Evolutionary conservation across 1,284 basidiomycete genomes (phyloP).

Genomic region (Singerocomus inundabilis): DNA sequence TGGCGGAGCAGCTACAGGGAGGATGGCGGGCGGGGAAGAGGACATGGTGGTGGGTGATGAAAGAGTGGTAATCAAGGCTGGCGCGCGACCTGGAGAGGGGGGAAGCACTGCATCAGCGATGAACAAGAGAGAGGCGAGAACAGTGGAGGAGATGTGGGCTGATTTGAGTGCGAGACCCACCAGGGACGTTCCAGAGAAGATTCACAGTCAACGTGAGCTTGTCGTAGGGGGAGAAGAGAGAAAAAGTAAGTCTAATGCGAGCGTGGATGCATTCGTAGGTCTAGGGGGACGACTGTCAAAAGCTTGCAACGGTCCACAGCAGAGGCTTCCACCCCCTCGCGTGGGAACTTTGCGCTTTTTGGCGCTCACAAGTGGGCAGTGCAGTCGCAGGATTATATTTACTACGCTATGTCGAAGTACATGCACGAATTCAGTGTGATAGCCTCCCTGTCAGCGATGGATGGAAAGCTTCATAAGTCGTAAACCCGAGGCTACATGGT

Average conservation of each 20-base stretch:
- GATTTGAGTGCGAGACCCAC: conserved; percentile 6
- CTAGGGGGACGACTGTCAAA: conserved; percentile 29
- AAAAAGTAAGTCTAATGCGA: conserved; percentile 17
- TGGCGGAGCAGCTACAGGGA: conserved; percentile 12
- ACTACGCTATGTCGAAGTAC: conserved; percentile 11
- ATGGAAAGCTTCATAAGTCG: conserved; percentile 63
- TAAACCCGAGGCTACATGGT: conserved; percentile 63
- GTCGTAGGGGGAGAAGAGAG: conserved; percentile 9
- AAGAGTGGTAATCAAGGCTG: conserved; percentile 3
- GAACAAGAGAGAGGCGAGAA: neutral
- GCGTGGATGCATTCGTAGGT: conserved; percentile 32
- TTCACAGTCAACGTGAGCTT: conserved; percentile 2
- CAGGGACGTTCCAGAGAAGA: conserved; percentile 2
- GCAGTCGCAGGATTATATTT: neutral
- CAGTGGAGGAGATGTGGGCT: neutral
- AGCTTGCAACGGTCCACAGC: neutral
- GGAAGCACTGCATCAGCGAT: neutral
- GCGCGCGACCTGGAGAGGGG: conserved; percentile 10
- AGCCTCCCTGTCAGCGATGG: conserved; percentile 18
- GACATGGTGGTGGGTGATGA: conserved; percentile 10
- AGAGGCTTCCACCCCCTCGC: conserved; percentile 4
- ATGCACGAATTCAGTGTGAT: conserved; percentile 12
- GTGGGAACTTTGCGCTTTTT: conserved; percentile 25
- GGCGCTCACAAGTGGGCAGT: conserved; percentile 12
- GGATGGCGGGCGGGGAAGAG: conserved; percentile 5